phyloP scores from a whole-genome alignment of 306 rosid species.

The Quercus dentata region DNA sequence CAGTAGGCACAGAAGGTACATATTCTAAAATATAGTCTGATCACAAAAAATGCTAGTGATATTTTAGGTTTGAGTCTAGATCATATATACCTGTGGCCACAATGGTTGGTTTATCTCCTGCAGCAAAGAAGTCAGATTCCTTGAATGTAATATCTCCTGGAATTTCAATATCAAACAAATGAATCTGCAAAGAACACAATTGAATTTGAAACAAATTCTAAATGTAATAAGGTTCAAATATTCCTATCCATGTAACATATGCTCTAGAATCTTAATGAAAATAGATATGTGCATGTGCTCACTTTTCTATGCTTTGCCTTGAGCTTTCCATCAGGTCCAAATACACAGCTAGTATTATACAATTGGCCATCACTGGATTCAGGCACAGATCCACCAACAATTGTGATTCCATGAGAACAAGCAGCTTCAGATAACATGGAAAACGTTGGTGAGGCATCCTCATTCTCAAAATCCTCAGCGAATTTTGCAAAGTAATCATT shows the following conservation, averaged over 20 bases:
- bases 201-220: background rate
- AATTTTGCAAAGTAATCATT: no score
- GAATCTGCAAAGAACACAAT: slow-evolving; percentile 19
- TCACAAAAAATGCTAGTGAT: no score
- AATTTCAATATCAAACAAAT: slow-evolving; percentile 32
- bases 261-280: background rate
- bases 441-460: no score
- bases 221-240: background rate
- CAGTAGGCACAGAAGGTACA: background rate
- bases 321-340: no score
- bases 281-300: background rate
- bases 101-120: slow-evolving; percentile 29
- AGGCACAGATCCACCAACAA: no score
- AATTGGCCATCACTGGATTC: no score
- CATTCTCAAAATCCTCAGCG: no score
- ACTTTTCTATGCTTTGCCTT: background rate
- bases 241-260: background rate
- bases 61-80: no score
- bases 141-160: slow-evolving; percentile 25
- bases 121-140: slow-evolving; percentile 29
- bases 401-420: no score
- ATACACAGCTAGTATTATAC: no score
- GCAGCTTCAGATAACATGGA: no score
- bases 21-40: background rate
- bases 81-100: background rate